Evolutionary conservation across 139 green algal genomes (phyloP).

Genomic region (Pleodorina starrii): DNA sequence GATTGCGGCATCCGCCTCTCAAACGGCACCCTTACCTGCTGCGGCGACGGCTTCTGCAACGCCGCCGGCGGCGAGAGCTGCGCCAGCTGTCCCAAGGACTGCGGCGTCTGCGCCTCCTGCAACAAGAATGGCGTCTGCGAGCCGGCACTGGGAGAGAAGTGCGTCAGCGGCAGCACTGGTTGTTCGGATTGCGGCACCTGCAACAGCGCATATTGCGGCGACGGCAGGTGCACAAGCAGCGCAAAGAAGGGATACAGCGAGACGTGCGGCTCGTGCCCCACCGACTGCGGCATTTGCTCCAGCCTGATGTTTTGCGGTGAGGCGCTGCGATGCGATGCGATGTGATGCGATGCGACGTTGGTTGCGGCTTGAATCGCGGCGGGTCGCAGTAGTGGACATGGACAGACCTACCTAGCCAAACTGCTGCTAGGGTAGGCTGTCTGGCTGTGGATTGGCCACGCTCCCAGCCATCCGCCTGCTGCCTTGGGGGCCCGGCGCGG

Average conservation of each 20-base stretch:
- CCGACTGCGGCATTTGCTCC: constrained; percentile 1
- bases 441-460: neutral
- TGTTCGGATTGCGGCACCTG: constrained; percentile 27
- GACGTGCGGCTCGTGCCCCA: constrained; percentile 9
- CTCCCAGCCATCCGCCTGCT: neutral
- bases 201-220: constrained; percentile 8
- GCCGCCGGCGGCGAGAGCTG: constrained; percentile 7
- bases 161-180: neutral
- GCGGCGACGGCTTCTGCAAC: constrained; percentile 25
- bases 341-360: no score
- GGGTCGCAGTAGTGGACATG: neutral
- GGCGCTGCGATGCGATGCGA: neutral
- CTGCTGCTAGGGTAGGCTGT: neutral
- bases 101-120: constrained; percentile 22
- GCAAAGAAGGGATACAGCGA: neutral
- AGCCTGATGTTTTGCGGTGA: constrained; percentile 14
- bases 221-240: constrained; percentile 22
- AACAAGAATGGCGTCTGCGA: constrained; percentile 35
- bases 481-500: no score
- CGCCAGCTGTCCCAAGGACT: constrained; percentile 11
- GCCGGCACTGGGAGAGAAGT: neutral
- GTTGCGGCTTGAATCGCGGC: no score
- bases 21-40: neutral
- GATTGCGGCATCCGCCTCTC: neutral
- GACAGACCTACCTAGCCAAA: no score